These are phyloP conservation scores for Rhododendron ovatum DNA, from an alignment of 148 eudicot species.

Conservation along the genomic window DNA sequence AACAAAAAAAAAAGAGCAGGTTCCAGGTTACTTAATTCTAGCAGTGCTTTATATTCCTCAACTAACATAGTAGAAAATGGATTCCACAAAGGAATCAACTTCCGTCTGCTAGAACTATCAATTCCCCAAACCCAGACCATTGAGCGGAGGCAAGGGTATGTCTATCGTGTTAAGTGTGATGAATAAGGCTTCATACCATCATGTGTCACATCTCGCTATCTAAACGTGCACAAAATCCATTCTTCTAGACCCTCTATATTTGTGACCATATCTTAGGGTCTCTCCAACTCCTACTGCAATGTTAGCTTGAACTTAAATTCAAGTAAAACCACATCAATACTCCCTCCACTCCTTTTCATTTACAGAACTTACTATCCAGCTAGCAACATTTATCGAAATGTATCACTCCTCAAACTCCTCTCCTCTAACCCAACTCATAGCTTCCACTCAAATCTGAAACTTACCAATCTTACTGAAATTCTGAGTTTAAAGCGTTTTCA, in stretches of 20 bases:
- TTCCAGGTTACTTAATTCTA: neutral
- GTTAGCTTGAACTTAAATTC: neutral
- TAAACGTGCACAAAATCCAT: neutral
- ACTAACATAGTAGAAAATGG: neutral
- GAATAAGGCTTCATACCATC: neutral
- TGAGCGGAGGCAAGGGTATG: neutral
- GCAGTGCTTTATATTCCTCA: neutral
- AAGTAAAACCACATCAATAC: neutral
- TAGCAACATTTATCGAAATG: neutral
- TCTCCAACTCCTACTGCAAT: neutral
- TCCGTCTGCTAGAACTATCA: neutral
- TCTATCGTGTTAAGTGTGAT: neutral
- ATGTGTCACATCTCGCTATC: neutral
- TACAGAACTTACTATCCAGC: neutral
- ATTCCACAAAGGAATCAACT: neutral
- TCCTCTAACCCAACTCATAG: neutral
- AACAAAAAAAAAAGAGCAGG: neutral
- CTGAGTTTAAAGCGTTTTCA: neutral
- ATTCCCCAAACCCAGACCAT: neutral
- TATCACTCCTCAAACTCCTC: neutral
- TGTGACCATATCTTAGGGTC: neutral
- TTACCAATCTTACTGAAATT: neutral
- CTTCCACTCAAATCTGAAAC: neutral
- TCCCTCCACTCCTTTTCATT: neutral
- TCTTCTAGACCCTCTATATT: neutral